Evolutionary conservation across 1,139 yeast genomes (phyloP), one percentile per base, ranked within the genome.

Genomic region (Petasospora rhodanensis): DNA sequence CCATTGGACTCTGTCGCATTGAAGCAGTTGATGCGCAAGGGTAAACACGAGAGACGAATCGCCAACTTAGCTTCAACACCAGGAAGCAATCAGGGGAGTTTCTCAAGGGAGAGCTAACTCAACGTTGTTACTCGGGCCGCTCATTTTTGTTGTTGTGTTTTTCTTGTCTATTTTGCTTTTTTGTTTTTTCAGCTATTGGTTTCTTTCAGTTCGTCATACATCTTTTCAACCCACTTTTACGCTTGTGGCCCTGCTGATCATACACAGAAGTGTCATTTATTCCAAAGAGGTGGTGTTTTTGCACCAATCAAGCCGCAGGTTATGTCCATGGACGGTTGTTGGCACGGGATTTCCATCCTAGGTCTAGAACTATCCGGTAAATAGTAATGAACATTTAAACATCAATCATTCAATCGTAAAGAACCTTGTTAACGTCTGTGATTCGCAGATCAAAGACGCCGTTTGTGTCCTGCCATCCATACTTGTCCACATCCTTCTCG

Each of bases 1-100:
- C 98, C 98, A 7, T 68, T 91, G 52, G 98, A 91, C 59, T 79
- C 94, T 34, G 79, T 83, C 22, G 96, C 96, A 2, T 72, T 91
- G 59, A 87, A 89, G 57, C 96, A 83, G 58, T 95, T 86, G 32
- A 81, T 85, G 93, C 82, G 81, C 48, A 80, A 79, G 60, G 94
- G 94, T 11, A 78, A 82, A 49, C 79, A 80, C 46, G 94, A 84
- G 55, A 64, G 94, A 46, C 75, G 79, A 48, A 59, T 68, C 35
- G 87, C 87, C 28, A 58, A 50, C 28, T 29, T 51, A 17, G 50
- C 51, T 12, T 24, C 51, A 11, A 31, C 32, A 20, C 43, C 44
- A 25, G 54, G 54, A 12, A 56, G 47, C 54, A 55, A 38, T 59
- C 37, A 38, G 22, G 58, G 51, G 14, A 45, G 49, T 28, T 46